Percentiles rank a stretch among this genome's conserved stretches.
Conservation (phyloP, 1,284 basidiomycete genomes). For the Heterobasidion parviporum region DNA sequence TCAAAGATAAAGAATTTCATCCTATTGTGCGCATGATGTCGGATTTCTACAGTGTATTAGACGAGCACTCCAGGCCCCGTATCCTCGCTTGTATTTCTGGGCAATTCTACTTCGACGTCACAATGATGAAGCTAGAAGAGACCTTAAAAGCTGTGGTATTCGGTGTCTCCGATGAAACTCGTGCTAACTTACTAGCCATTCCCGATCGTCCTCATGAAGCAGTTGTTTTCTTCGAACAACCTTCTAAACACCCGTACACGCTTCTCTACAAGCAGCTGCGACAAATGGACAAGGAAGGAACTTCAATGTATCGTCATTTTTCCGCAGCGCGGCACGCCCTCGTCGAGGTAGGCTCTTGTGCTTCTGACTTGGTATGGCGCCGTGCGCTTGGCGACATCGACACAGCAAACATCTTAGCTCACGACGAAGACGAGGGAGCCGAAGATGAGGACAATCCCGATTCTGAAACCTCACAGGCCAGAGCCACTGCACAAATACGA, state of each 20-base stretch:
- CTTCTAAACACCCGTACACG: conserved; percentile 18
- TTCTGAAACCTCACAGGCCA: conserved; percentile 4
- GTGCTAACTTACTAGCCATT: not conserved
- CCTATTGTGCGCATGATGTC: not conserved
- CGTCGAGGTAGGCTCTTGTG: conserved; percentile 51
- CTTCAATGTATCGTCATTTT: conserved; percentile 31
- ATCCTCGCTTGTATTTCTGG: not conserved
- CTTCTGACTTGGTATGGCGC: conserved; percentile 58
- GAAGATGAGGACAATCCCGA: conserved; percentile 9
- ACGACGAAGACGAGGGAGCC: conserved; percentile 25
- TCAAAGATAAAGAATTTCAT: not conserved
- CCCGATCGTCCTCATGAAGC: conserved; percentile 28
- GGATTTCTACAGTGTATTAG: not conserved
- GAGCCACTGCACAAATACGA: conserved; percentile 18
- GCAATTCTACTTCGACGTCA: not conserved
- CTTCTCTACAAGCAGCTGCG: conserved; percentile 27
- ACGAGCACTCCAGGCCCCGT: not conserved
- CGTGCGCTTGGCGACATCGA: conserved; percentile 35
- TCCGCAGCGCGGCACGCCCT: conserved; percentile 35
- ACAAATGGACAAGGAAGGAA: conserved; percentile 28
- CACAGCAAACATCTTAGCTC: conserved; percentile 15
- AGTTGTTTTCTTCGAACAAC: conserved; percentile 34
- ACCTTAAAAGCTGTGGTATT: conserved; percentile 5
- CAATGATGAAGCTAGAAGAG: not conserved
- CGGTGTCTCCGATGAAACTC: conserved; percentile 4